Percentiles rank a stretch among this genome's conserved stretches.
Conservation (phyloP, 768 basidiomycete genomes). For the Kwoniella newhampshirensis region DNA sequence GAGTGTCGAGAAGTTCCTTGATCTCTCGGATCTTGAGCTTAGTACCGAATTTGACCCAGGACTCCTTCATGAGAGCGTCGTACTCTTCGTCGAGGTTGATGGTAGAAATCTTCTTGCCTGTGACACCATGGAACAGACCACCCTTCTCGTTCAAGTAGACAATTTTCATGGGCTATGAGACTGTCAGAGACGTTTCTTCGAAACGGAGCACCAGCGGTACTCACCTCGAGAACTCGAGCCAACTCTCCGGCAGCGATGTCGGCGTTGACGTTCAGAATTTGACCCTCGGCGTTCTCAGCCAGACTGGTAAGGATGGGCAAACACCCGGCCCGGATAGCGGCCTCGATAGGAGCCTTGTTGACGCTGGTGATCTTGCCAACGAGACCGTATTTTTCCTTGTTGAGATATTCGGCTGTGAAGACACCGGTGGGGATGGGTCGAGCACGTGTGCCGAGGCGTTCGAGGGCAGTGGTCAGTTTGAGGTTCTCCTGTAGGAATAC, state of each 20-base stretch:
- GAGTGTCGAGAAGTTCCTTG: slow-evolving; percentile 96
- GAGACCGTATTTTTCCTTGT: slow-evolving; percentile 88
- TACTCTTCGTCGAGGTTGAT: slow-evolving; percentile 99
- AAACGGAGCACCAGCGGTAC: slow-evolving; percentile 5
- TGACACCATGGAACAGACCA: slow-evolving; percentile 94
- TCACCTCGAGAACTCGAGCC: slow-evolving; percentile 83
- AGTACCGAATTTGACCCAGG: slow-evolving; percentile 98
- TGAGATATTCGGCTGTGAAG: slow-evolving; percentile 94
- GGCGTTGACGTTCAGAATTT: slow-evolving; percentile 97
- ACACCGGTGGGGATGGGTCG: slow-evolving; percentile 97
- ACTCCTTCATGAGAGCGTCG: slow-evolving; percentile 91
- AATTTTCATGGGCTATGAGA: slow-evolving; percentile 77
- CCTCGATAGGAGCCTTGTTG: slow-evolving; percentile 95
- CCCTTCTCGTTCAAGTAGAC: slow-evolving; percentile 99
- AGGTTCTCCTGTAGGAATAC: slow-evolving; percentile 98
- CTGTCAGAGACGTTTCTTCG: neutral
- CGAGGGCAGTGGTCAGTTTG: slow-evolving; percentile 86
- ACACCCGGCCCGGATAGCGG: slow-evolving; percentile 91
- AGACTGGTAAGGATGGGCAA: slow-evolving; percentile 92
- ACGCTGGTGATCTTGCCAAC: slow-evolving; percentile 93
- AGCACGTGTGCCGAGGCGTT: slow-evolving; percentile 91
- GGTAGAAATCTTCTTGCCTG: slow-evolving; percentile 90
- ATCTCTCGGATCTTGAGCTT: slow-evolving; percentile 99
- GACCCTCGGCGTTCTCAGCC: slow-evolving; percentile 93
- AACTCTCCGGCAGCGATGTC: slow-evolving; percentile 98